These are phyloP conservation scores for Aspergillus tamarii DNA, from an alignment of 2,329 filamentous ascomycete species.

Conservation along the genomic window DNA sequence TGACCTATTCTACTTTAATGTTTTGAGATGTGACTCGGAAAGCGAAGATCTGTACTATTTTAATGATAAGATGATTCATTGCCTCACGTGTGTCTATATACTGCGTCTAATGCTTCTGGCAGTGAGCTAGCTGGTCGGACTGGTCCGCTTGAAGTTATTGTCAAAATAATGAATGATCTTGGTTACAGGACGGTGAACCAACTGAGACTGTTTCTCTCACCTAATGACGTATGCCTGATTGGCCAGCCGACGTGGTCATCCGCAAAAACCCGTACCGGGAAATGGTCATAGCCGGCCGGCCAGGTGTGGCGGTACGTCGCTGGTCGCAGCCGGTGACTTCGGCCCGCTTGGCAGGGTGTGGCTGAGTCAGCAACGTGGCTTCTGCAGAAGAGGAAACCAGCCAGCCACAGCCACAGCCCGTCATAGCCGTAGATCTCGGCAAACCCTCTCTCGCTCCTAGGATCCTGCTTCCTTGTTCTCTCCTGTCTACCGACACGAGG, in stretches of 20 bases:
- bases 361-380: conserved; percentile 22
- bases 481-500: conserved; percentile 5
- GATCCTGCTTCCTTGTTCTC: conserved; percentile 15
- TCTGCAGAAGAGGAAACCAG: not conserved
- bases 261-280: conserved; percentile 26
- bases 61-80: conserved; percentile 4
- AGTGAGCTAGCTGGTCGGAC: not conserved
- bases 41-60: not conserved
- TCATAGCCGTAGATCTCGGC: conserved; percentile 32
- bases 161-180: not conserved
- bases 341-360: conserved; percentile 2
- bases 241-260: conserved; percentile 12
- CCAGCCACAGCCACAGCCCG: conserved; percentile 25
- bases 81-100: conserved; percentile 5
- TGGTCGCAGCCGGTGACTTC: conserved; percentile 5
- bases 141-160: not conserved
- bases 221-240: conserved; percentile 13
- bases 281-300: conserved; percentile 26
- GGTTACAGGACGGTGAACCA: not conserved
- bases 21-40: not conserved
- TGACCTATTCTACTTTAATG: not conserved
- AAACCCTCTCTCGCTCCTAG: conserved; percentile 15
- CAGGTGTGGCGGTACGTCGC: conserved; percentile 26
- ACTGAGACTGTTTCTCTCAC: not conserved
- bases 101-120: not conserved